These are phyloP conservation scores for Teunomyces tritomae DNA, from an alignment of 805 yeast genomes.

Conservation along the genomic window DNA sequence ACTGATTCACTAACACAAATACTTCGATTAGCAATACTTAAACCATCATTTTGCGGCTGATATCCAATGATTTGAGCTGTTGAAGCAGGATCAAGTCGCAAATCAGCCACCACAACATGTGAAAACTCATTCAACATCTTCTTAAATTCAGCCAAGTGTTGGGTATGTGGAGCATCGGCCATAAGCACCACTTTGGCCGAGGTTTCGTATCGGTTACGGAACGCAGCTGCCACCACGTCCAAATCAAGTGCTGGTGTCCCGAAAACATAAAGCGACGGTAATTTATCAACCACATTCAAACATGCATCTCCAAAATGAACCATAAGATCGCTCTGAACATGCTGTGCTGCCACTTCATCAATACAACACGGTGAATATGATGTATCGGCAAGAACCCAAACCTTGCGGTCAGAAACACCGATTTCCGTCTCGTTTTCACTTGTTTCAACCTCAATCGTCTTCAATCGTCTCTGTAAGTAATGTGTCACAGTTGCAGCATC, in stretches of 20 bases:
- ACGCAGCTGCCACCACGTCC: slow-evolving; percentile 31
- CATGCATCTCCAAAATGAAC: slow-evolving; percentile 97
- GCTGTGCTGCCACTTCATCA: slow-evolving; percentile 96
- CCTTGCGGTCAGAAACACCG: slow-evolving; percentile 19
- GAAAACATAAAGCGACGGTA: slow-evolving; percentile 78
- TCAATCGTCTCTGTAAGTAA: slow-evolving; percentile 43
- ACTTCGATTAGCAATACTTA: slow-evolving; percentile 16
- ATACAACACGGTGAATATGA: slow-evolving; percentile 94
- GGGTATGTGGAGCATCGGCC: slow-evolving; percentile 71
- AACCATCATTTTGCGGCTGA: slow-evolving; percentile 14
- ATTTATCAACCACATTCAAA: slow-evolving; percentile 67
- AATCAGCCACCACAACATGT: slow-evolving; percentile 32
- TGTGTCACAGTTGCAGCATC: slow-evolving; percentile 76
- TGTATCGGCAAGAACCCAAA: slow-evolving; percentile 92
- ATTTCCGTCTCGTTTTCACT: slow-evolving; percentile 15
- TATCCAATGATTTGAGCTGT: slow-evolving; percentile 44
- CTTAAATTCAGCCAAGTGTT: slow-evolving; percentile 41
- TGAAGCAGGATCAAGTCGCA: slow-evolving; percentile 22
- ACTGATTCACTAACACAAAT: slow-evolving; percentile 17
- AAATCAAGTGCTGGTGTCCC: slow-evolving; percentile 62
- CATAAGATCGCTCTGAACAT: slow-evolving; percentile 78
- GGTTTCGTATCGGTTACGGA: slow-evolving; percentile 36
- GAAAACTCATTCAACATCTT: slow-evolving; percentile 29
- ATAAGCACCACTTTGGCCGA: slow-evolving; percentile 55
- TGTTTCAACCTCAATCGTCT: background rate